Base-by-base conservation (phyloP, 2,329 filamentous ascomycete genomes). In the Onygena corvina region DNA sequence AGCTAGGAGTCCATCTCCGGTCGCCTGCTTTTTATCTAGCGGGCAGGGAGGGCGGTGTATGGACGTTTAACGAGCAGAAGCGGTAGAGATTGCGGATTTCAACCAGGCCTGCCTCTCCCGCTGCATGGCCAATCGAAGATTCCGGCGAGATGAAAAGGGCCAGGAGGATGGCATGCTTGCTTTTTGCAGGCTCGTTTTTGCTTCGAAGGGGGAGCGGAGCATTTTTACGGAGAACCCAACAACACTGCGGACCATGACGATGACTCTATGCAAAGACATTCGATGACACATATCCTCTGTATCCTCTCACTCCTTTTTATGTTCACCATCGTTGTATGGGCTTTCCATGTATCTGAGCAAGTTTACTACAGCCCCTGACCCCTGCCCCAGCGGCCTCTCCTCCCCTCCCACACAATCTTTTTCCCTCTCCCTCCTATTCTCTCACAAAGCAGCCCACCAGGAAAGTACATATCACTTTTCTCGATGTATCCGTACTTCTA, bases 401-500 rank as follows among this genome's bases (percentile, higher is more conserved):
- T 40, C 36, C 25, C 36, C 11, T 40, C 36, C 18, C n/a, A 40
- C 36, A 18, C 11, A 9, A 11, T 21, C 20, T 21, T 40, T 40
- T 12, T 20, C 4, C 30, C 36, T 40, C 36, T 40, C 7, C 36
- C 25, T 21, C 25, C 36, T n/a, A 23, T 40, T 21, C 14, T 21
- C 36, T 21, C 11, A n/a, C n/a, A n/a, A 21, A 38, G 18, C 6
- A 20, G 34, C 7, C 34, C 34, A 20, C 21, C 36, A 21, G 18
- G 18, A 40, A 23, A 40, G 36, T 40, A 40, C 36, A 40, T 40
- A 23, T 40, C 36, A 40, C n/a, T n/a, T n/a, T n/a, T 40, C 36
- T 40, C 36, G 36, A n/a, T n/a, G n/a, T n/a, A n/a, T n/a, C n/a
- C n/a, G n/a, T n/a, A n/a, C n/a, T n/a, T 21, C 21, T 40, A 40